phyloP scores from a whole-genome alignment of 1,139 yeast genomes.

The Candida buenavistaensis region DNA sequence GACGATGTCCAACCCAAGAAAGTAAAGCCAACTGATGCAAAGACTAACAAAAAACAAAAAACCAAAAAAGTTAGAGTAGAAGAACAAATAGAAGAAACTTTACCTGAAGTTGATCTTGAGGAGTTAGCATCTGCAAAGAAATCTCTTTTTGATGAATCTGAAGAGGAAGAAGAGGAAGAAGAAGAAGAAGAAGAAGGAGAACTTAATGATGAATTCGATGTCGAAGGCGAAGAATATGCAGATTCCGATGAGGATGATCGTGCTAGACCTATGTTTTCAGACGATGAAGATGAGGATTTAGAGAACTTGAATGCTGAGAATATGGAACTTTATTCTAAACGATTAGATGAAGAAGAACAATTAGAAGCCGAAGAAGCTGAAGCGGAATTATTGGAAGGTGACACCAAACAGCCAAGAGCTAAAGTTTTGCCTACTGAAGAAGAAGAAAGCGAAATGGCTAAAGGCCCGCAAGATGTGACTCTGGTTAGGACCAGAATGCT shows the following conservation, averaged over 20 bases:
- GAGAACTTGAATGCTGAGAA: slow-evolving; percentile 83
- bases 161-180: slow-evolving; percentile 48
- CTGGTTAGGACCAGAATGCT: slow-evolving; percentile 90
- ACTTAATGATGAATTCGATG: slow-evolving; percentile 56
- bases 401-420: slow-evolving; percentile 68
- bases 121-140: slow-evolving; percentile 68
- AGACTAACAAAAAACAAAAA: neutral
- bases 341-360: slow-evolving; percentile 70
- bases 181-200: slow-evolving; percentile 22
- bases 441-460: slow-evolving; percentile 53
- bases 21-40: slow-evolving; percentile 10
- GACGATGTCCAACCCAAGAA: slow-evolving; percentile 16
- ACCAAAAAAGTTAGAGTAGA: slow-evolving; percentile 34
- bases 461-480: slow-evolving; percentile 68
- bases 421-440: slow-evolving; percentile 58
- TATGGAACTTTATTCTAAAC: slow-evolving; percentile 75
- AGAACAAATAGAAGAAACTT: slow-evolving; percentile 30
- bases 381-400: slow-evolving; percentile 64
- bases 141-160: slow-evolving; percentile 76
- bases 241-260: slow-evolving; percentile 58
- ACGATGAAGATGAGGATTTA: slow-evolving; percentile 70
- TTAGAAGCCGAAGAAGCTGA: slow-evolving; percentile 79
- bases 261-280: slow-evolving; percentile 82
- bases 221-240: slow-evolving; percentile 51
- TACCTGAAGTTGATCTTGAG: slow-evolving; percentile 66